A percentile compares a stretch with the other conserved stretches of the same genome.
These are phyloP conservation scores for Anisogramma anomala DNA, from an alignment of 2,329 filamentous ascomycete species.

Conservation along the genomic window DNA sequence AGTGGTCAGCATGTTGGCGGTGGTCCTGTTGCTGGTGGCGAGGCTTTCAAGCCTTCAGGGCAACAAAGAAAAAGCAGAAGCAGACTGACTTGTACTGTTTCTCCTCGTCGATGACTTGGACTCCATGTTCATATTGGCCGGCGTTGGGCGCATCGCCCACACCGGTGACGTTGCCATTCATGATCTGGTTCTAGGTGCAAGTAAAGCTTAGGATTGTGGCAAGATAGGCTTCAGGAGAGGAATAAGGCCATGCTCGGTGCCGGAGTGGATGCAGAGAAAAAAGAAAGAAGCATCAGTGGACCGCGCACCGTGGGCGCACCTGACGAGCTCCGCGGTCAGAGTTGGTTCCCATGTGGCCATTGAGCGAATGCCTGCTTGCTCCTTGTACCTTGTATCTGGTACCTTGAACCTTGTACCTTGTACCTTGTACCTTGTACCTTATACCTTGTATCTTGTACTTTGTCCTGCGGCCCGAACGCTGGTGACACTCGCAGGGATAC, in stretches of 20 bases:
- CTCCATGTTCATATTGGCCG: slow-evolving; percentile 75
- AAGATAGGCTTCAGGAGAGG: slow-evolving; percentile 4
- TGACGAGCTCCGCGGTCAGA: too few relatives aligned
- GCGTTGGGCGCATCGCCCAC: slow-evolving; percentile 54
- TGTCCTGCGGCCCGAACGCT: too few relatives aligned
- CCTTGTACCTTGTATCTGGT: too few relatives aligned
- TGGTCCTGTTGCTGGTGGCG: neutral
- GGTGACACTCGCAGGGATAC: too few relatives aligned
- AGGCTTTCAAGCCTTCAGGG: slow-evolving; percentile 1
- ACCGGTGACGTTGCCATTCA: slow-evolving; percentile 74
- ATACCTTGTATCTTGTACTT: too few relatives aligned
- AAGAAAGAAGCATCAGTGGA: too few relatives aligned
- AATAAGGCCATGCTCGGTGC: slow-evolving; percentile 13
- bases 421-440: too few relatives aligned
- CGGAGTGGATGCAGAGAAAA: too few relatives aligned
- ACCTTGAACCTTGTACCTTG: too few relatives aligned
- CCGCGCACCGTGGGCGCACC: too few relatives aligned
- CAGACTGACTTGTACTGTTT: slow-evolving; percentile 84
- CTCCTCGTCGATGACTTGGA: slow-evolving; percentile 92
- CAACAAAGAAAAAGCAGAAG: slow-evolving; percentile 11
- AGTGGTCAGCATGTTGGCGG: slow-evolving; percentile 13
- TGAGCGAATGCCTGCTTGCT: too few relatives aligned
- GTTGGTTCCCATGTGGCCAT: too few relatives aligned
- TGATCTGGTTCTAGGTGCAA: slow-evolving; percentile 21
- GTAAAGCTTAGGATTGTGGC: neutral